phyloP scores from a whole-genome alignment of 2,329 filamentous ascomycete genomes.

The Hymenoscyphus infarciens region DNA sequence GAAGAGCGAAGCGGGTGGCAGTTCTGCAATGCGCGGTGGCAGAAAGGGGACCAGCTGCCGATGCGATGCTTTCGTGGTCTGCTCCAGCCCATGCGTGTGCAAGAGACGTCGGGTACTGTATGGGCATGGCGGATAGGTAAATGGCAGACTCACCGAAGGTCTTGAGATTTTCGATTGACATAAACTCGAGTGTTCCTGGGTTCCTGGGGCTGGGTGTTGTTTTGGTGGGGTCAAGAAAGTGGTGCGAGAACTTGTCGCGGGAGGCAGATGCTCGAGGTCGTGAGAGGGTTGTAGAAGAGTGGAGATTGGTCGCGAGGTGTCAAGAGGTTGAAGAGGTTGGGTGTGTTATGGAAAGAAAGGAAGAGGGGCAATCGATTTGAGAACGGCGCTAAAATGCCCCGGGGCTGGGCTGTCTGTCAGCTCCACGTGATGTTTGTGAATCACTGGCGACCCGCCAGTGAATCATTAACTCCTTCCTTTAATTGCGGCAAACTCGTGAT shows the following conservation, averaged over 20 bases:
- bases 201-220: conserved; percentile 32
- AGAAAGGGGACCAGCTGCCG: not conserved
- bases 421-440: no score
- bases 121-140: not conserved
- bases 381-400: not conserved
- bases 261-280: conserved; percentile 18
- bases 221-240: conserved; percentile 18
- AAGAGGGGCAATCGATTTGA: conserved; percentile 1
- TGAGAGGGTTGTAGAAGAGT: conserved; percentile 16
- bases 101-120: not conserved
- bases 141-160: conserved; percentile 68
- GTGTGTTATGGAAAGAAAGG: conserved; percentile 1
- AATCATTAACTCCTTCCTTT: no score
- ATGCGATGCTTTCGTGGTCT: not conserved
- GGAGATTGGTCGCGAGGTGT: conserved; percentile 17
- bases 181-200: conserved; percentile 77
- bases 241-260: conserved; percentile 26
- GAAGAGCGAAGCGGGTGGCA: not conserved
- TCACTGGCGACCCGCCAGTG: no score
- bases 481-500: no score
- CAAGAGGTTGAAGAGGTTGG: conserved; percentile 9
- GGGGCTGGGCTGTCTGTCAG: not conserved
- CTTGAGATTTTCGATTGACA: conserved; percentile 99
- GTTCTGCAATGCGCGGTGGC: conserved; percentile 4
- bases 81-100: not conserved